Evolutionary conservation across 1,284 basidiomycete species (phyloP), one percentile per base, ranked within the genome.

Genomic region (Cryptococcus jaspeensis): DNA sequence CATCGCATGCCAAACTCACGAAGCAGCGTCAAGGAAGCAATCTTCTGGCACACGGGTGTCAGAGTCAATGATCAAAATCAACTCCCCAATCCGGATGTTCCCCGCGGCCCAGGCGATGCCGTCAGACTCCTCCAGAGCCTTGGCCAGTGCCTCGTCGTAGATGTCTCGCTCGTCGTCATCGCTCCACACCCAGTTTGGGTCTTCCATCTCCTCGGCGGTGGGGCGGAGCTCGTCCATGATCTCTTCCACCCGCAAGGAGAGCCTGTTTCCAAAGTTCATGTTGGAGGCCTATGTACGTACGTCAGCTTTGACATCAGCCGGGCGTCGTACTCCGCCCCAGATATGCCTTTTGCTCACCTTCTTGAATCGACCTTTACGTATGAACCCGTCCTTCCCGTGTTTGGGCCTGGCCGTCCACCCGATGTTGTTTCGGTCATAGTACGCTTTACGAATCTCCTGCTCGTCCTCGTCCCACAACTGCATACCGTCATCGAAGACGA

Each of bases 21-120:
- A 84, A 5, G 88, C 90, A 5, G 89, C 89, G 73, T 92, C 90
- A 50, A 89, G 81, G 71, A 92, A 84, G 71, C 89, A 92, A 72
- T 92, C 90, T 76, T 87, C 86, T 2, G 89, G 89, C 0, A 92
- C 88, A 53, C 90, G 78, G 15, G 90, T 92, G 76, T 91, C 89
- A 3, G 87, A 86, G 69, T 91, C 88, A 62, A 89, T 82, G 64
- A 89, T 84, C 60, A 87, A 76, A 64, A 89, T 83, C 58, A 87
- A 70, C 51, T 87, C 82, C 20, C 87, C 87, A 28, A 76, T 67
- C 25, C 76, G 65, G 44, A 78, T 71, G 52, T 76, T 73, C 6
- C 76, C 76, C 15, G 64, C 65, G 1, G 70, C 74, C 74, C 74
- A 75, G 5, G 73, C 70, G 32, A 76, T 83, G 59, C 84, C 84